phyloP scores from a whole-genome alignment of 2,329 filamentous ascomycete species.

The Calonectria leucothoes region DNA sequence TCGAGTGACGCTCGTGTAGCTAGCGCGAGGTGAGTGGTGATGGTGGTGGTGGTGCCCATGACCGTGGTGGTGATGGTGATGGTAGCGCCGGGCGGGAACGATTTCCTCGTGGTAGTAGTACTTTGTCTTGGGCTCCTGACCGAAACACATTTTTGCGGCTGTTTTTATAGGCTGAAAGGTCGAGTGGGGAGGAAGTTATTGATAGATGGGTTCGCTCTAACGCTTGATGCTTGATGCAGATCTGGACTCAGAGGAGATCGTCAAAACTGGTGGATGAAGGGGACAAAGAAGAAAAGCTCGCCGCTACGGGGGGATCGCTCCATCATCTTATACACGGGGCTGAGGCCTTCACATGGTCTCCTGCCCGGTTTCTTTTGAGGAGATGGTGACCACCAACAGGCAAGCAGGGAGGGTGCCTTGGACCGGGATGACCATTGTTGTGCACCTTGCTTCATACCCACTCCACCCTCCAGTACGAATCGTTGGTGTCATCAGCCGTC shows the following conservation, averaged over 20 bases:
- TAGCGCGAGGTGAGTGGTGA: slow-evolving; percentile 51
- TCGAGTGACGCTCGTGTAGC: slow-evolving; percentile 55
- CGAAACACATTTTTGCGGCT: slow-evolving; percentile 62
- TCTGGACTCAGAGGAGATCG: neutral
- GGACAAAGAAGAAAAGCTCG: neutral
- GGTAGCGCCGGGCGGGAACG: slow-evolving; percentile 57
- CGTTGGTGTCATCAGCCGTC: slow-evolving; percentile 1
- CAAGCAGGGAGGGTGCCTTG: slow-evolving; percentile 35
- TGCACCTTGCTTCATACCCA: slow-evolving; percentile 32
- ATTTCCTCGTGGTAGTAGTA: slow-evolving; percentile 69
- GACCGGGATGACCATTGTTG: slow-evolving; percentile 33
- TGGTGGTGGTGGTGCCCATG: slow-evolving; percentile 50
- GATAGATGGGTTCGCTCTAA: neutral
- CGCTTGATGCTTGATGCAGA: neutral
- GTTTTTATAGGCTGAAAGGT: neutral
- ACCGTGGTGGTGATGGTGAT: slow-evolving; percentile 49
- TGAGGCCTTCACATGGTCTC: slow-evolving; percentile 31
- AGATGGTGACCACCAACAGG: slow-evolving; percentile 36
- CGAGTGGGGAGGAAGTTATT: neutral
- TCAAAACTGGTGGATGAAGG: slow-evolving; percentile 1
- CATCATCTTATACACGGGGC: slow-evolving; percentile 39
- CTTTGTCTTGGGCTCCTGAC: slow-evolving; percentile 54
- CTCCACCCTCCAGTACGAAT: slow-evolving; percentile 26
- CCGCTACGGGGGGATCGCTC: slow-evolving; percentile 24
- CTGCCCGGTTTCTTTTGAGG: slow-evolving; percentile 43